Evolutionary conservation across 345 rosid genomes (phyloP).

Genomic region (Salix exigua): DNA sequence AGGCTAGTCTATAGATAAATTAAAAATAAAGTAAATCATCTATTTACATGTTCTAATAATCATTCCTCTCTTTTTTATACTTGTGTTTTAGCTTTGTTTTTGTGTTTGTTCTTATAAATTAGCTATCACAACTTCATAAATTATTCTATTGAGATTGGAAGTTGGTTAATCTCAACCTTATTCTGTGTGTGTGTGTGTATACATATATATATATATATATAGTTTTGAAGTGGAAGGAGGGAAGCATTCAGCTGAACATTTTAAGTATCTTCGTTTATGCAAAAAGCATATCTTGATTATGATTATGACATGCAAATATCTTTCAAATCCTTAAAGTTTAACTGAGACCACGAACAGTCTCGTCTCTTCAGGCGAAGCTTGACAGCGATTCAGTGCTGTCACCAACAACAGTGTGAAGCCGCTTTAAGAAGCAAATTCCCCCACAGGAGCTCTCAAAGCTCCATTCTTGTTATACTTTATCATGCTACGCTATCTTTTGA

Average conservation of each 20-base stretch:
- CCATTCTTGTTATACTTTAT: background rate
- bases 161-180: constrained; percentile 11
- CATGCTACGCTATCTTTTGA: constrained; percentile 2
- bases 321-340: constrained; percentile 17
- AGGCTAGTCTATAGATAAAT: no score
- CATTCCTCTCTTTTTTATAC: no score
- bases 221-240: background rate
- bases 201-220: no score
- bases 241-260: background rate
- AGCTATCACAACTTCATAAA: no score
- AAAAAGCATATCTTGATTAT: background rate
- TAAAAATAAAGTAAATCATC: no score
- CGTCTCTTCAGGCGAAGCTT: constrained; percentile 12
- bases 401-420: constrained; percentile 17
- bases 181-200: no score
- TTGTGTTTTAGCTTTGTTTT: no score
- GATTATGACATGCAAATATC: constrained; percentile 20
- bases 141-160: background rate
- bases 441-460: background rate
- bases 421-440: constrained; percentile 13
- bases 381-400: constrained; percentile 27
- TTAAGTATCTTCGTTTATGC: background rate
- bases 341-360: background rate
- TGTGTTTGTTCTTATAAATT: no score
- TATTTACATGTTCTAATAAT: no score